These are phyloP conservation scores for Catunica adiposa DNA, from an alignment of 2,329 filamentous ascomycete species.

Conservation along the genomic window DNA sequence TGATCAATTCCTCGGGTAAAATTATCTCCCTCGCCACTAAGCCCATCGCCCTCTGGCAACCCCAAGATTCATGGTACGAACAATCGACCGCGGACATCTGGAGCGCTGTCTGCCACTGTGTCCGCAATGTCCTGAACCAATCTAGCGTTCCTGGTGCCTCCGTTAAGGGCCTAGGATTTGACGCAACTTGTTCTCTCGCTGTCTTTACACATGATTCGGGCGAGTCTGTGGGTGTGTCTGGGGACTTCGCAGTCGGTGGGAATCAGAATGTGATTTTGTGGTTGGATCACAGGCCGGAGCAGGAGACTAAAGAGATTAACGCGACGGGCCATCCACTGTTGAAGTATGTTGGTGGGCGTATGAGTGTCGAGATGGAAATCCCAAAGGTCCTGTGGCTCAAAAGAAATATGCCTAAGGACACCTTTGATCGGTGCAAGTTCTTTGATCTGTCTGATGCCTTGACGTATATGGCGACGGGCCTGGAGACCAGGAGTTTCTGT, in stretches of 20 bases:
- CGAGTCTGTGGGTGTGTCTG: conserved; percentile 80
- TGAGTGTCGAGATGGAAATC: conserved; percentile 99
- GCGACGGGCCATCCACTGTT: conserved; percentile 80
- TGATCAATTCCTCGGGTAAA: conserved; percentile 81
- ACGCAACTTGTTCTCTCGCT: conserved; percentile 92
- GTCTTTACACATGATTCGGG: conserved; percentile 83
- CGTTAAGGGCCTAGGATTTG: conserved; percentile 86
- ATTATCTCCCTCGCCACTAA: conserved; percentile 63
- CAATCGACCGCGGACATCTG: conserved; percentile 98
- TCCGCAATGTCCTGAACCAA: conserved; percentile 66
- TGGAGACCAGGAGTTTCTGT: conserved; percentile 83
- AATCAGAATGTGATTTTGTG: conserved; percentile 91
- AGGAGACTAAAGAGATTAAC: conserved; percentile 89
- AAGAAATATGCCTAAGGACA: conserved; percentile 86
- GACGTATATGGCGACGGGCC: conserved; percentile 85
- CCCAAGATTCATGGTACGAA: conserved; percentile 65
- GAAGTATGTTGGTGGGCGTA: conserved; percentile 89
- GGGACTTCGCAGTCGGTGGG: conserved; percentile 56
- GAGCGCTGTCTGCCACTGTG: conserved; percentile 80
- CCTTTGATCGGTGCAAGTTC: conserved; percentile 89
- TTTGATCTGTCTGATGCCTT: conserved; percentile 88
- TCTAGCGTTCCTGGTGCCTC: conserved; percentile 50
- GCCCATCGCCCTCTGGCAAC: conserved; percentile 67
- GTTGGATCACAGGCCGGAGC: conserved; percentile 85
- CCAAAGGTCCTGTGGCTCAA: conserved; percentile 97